These are phyloP conservation scores for Panellus pusillus DNA, from an alignment of 768 basidiomycete genomes.

Conservation along the genomic window DNA sequence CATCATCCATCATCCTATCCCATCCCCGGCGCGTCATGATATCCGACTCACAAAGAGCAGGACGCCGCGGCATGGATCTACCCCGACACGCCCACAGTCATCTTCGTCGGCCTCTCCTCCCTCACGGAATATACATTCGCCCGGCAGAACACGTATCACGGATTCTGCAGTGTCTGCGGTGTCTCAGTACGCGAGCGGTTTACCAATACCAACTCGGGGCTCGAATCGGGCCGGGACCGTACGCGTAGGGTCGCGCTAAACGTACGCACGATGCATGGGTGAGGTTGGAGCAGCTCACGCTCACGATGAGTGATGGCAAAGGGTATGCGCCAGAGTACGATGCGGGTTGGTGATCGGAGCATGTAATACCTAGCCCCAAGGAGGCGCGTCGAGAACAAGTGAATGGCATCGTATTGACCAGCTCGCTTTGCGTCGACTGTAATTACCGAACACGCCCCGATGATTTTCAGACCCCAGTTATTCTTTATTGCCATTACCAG, in stretches of 20 bases:
- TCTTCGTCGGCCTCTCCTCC: neutral
- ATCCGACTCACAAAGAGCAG: neutral
- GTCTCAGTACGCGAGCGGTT: neutral
- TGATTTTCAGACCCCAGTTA: too few species aligned
- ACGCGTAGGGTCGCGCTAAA: neutral
- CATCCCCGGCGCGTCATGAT: neutral
- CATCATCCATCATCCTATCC: neutral
- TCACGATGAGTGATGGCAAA: neutral
- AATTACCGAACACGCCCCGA: too few species aligned
- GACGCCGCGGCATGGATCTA: neutral
- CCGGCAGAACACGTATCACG: neutral
- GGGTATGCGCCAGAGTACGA: too few species aligned
- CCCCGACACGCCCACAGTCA: neutral
- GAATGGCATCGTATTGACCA: too few species aligned
- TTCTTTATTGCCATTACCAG: too few species aligned
- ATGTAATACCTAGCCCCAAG: too few species aligned
- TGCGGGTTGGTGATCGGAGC: too few species aligned
- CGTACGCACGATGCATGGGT: slow-evolving; percentile 2
- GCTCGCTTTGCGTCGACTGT: too few species aligned
- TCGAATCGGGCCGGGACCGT: neutral
- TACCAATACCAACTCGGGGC: neutral
- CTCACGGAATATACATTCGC: neutral
- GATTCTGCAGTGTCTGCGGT: neutral
- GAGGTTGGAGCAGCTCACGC: neutral
- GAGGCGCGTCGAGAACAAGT: too few species aligned